Evolutionary conservation across 2,329 filamentous ascomycete species (phyloP).

Genomic region (Fragosphaeria purpurea): DNA sequence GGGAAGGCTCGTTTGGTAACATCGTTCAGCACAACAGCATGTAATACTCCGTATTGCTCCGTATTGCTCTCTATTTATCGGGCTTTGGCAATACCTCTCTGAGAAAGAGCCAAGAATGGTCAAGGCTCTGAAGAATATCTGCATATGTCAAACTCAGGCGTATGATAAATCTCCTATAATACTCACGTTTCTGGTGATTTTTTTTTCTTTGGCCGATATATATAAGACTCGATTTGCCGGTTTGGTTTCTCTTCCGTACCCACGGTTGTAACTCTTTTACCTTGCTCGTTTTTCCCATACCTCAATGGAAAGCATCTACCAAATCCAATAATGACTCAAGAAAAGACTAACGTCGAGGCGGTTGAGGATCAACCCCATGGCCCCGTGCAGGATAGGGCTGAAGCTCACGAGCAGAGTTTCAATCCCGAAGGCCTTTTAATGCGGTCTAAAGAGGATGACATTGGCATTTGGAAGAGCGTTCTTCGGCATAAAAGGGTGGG

Average conservation of each 20-base stretch:
- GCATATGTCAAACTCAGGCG: no score
- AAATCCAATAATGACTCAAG: not conserved
- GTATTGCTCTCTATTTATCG: no score
- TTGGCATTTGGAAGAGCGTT: conserved; percentile 28
- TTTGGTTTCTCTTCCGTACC: not conserved
- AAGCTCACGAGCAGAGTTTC: not conserved
- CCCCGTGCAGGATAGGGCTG: no score
- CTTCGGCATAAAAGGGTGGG: conserved; percentile 24
- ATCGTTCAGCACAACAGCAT: no score
- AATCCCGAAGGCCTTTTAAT: conserved; percentile 16
- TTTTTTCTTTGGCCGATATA: not conserved
- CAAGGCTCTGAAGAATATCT: no score
- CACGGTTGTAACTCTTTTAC: not conserved
- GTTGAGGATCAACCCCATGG: not conserved
- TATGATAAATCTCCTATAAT: no score
- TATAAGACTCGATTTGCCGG: not conserved
- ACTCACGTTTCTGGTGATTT: not conserved
- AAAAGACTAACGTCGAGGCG: not conserved
- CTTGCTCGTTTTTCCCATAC: no score
- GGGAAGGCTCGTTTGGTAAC: no score
- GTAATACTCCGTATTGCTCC: no score
- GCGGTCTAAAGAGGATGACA: conserved; percentile 26
- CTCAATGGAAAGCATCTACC: no score
- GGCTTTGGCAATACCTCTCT: no score
- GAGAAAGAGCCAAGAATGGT: no score